Conservation (phyloP, 2,329 filamentous ascomycete species). For the Raffaelea arxii region DNA sequence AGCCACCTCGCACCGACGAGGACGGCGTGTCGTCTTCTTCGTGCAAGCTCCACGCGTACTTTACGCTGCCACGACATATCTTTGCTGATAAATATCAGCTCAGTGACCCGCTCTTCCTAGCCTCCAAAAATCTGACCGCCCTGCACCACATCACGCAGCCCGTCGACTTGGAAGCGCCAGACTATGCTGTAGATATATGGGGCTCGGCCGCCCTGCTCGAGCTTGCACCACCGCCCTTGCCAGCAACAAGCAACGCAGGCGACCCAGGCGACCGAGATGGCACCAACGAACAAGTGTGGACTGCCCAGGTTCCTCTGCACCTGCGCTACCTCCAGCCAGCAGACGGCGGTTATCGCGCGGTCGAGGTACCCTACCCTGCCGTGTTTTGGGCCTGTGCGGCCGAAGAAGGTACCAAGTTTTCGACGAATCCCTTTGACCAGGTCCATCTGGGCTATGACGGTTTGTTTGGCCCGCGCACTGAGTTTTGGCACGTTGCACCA, state of each 20-base stretch:
- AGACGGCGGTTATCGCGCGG: constrained; percentile 41
- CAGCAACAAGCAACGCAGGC: no score
- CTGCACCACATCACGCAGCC: constrained; percentile 62
- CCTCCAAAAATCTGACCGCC: constrained; percentile 66
- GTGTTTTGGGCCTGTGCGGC: constrained; percentile 86
- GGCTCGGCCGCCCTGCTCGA: constrained; percentile 71
- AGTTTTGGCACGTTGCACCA: constrained; percentile 72
- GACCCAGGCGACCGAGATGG: constrained; percentile 18
- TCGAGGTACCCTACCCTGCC: constrained; percentile 66
- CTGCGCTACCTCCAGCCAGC: constrained; percentile 68
- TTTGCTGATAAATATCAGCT: constrained; percentile 89
- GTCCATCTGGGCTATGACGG: constrained; percentile 78
- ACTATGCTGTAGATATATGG: constrained; percentile 69
- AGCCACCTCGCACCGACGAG: constrained; percentile 29
- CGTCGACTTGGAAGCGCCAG: constrained; percentile 83
- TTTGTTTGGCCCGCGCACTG: constrained; percentile 63
- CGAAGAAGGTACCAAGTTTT: constrained; percentile 55
- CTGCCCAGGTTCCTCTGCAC: constrained; percentile 68
- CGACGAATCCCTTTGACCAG: constrained; percentile 75
- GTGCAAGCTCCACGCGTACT: constrained; percentile 68
- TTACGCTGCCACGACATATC: constrained; percentile 70
- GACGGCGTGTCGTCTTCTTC: constrained; percentile 13
- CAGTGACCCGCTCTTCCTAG: constrained; percentile 62
- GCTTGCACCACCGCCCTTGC: constrained; percentile 42
- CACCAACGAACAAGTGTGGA: constrained; percentile 34